phyloP scores from a whole-genome alignment of 2,329 filamentous ascomycete genomes.

The Ophiosphaerella korrae region DNA sequence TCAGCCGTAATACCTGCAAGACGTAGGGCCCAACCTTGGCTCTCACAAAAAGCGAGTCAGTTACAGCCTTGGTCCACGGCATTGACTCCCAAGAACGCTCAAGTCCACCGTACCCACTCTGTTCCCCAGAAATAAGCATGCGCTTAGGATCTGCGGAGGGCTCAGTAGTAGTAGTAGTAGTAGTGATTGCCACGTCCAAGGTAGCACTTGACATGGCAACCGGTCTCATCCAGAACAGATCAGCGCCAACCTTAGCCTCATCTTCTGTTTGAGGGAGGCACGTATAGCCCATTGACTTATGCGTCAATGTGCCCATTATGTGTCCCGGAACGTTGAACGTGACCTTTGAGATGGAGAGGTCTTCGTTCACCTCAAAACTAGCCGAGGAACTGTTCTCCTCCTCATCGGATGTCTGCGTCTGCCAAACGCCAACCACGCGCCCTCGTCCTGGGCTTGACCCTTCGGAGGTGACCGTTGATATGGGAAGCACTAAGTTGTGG shows the following conservation, averaged over 20 bases:
- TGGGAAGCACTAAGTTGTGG: constrained; percentile 2
- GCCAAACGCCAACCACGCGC: constrained; percentile 3
- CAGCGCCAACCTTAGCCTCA: constrained; percentile 1
- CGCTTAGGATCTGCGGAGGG: neutral
- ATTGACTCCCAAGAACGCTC: constrained; percentile 5
- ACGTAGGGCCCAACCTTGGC: constrained; percentile 7
- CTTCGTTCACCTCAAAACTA: constrained; percentile 5
- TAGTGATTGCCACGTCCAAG: constrained; percentile 1
- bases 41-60: constrained; percentile 8
- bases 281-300: constrained; percentile 2
- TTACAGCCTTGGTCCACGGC: constrained; percentile 5
- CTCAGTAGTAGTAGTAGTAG: neutral
- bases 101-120: constrained; percentile 6
- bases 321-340: constrained; percentile 8
- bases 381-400: neutral
- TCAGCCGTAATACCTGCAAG: constrained; percentile 6
- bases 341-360: constrained; percentile 3
- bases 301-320: constrained; percentile 4
- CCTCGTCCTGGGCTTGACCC: neutral
- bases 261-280: constrained; percentile 2
- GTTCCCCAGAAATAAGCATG: constrained; percentile 3
- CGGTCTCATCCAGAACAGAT: constrained; percentile 8
- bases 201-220: constrained; percentile 3
- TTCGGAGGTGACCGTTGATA: constrained; percentile 3
- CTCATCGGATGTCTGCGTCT: neutral